Evolutionary conservation across 1,284 basidiomycete species (phyloP).

Genomic region (Leccinum griseonigrum): DNA sequence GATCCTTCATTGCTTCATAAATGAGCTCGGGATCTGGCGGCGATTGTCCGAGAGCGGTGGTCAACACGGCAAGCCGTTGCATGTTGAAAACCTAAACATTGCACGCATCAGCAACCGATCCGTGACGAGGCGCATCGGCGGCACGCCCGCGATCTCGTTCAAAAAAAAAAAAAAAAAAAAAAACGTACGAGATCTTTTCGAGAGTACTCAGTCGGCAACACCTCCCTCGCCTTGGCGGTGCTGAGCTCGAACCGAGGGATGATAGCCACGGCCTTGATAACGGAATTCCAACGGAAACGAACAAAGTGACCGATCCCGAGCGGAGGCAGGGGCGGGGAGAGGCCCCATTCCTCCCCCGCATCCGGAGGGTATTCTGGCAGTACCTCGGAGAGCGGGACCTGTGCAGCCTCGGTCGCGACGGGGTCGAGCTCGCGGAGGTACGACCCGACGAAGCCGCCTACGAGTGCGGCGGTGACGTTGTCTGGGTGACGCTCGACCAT

Average conservation of each 20-base stretch:
- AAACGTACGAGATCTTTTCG: constrained; percentile 84
- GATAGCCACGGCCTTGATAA: constrained; percentile 93
- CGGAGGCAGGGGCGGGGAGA: constrained; percentile 86
- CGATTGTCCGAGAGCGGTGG: constrained; percentile 86
- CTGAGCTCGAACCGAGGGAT: constrained; percentile 96
- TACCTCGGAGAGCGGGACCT: constrained; percentile 94
- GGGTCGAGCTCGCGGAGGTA: constrained; percentile 92
- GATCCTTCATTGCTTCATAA: constrained; percentile 99
- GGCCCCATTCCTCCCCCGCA: constrained; percentile 89
- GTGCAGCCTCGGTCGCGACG: constrained; percentile 71
- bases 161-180: not conserved
- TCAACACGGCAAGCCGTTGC: constrained; percentile 96
- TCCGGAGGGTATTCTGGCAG: constrained; percentile 95
- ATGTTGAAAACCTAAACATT: constrained; percentile 88
- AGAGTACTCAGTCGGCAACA: constrained; percentile 82
- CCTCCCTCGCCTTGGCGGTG: constrained; percentile 91
- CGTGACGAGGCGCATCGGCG: not conserved
- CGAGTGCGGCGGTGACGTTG: constrained; percentile 96
- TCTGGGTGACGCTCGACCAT: constrained; percentile 99
- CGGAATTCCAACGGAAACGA: constrained; percentile 83
- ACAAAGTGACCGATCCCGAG: constrained; percentile 94
- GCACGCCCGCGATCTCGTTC: not conserved
- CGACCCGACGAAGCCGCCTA: constrained; percentile 98
- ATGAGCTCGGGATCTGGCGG: constrained; percentile 94
- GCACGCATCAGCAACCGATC: not conserved